Base-by-base conservation (phyloP, 176 grass and related monocot species). In the Melocanna baccifera region DNA sequence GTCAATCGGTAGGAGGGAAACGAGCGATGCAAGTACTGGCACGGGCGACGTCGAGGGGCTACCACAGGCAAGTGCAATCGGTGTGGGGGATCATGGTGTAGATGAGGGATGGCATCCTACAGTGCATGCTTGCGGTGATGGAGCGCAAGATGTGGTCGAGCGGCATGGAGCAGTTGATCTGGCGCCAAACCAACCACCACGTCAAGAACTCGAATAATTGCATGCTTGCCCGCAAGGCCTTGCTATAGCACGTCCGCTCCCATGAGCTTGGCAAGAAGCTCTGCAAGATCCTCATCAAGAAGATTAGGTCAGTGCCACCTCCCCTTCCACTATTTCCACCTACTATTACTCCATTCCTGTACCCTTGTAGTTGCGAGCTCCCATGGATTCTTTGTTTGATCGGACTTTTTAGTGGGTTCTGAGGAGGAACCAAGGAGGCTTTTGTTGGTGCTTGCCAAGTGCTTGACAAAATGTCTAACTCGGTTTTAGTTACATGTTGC, bases 181-280 rank as follows among this genome's bases (percentile, higher is more conserved):
- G 59, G 42, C 76, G 85, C 61, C 91, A 62, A 43, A 83, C 86
- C n/a, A 64, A 87, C 47, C 63, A 92, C 78, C 96, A 98, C 76
- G 51, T 98, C 68, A 98, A 98, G 93, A 83, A 98, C 83, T 93
- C 96, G 19, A 91, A 95, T 89, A 98, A 95, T 87, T 90, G 91
- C 51, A 89, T 95, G 86, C 91, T 98, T 12, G 89, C 96, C 4
- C 90, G 81, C 80, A 98, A 98, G 93, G 86, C 89, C 20, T 93
- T 98, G 74, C 52, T 91, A 86, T 80, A 88, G 72, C 90, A 90
- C 64, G 52, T 98, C 74, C 82, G 71, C 74, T 98, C 96, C 19
- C 83, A 98, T 86, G 93, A 94, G 41, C 89, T 98, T 62, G 87
- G 81, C 53, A 88, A 83, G 85, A 98, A 89, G 87, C 96, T 98